Evolutionary conservation across 495 filamentous ascomycete species (phyloP), one percentile per base, ranked within the genome.

Genomic region (Trichoderma reesei): DNA sequence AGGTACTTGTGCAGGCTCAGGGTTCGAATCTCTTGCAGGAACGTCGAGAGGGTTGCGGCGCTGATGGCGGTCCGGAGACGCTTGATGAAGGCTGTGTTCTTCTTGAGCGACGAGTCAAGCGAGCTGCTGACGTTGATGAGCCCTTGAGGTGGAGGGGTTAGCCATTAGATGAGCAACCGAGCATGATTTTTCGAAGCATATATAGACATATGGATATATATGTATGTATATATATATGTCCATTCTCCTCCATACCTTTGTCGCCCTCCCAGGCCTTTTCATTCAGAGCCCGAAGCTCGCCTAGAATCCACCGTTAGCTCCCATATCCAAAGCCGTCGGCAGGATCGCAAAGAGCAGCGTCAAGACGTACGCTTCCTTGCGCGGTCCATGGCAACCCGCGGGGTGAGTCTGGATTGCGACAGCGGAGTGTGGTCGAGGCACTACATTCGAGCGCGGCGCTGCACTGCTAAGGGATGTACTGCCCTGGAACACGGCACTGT

Each of bases 21-120:
- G 56, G 92, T 91, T 65, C 89, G 88, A 68, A 96, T 90, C 70
- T 99, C 94, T 72, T 95, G 87, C 46, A 97, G 75, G 74, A 98
- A 95, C 64, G 91, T 91, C 62, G 83, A 79, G 46, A 90, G 82
- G 54, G 88, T 87, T 60, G 90, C 82, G 60, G 89, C 79, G 64
- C 85, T 91, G 66, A 98, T 87, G 46, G 91, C 90, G 36, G 94
- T 96, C 41, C 94, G 90, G 41, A 98, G 81, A 62, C 95, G 89
- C 75, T 96, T 97, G 73, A 99, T 99, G 74, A 98, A 97, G 65
- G 93, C 92, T 13, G 94, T 99, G 71, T 99, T 99, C 77, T 98
- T 99, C 80, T 96, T 98, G 69, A 99, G 82, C 38, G 92, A 93
- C 18, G 95, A 96, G 74, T 99, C 95, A 66, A 99, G 87, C 34